Base-by-base conservation (phyloP, 805 yeast species). In the Candida nitratophila region DNA sequence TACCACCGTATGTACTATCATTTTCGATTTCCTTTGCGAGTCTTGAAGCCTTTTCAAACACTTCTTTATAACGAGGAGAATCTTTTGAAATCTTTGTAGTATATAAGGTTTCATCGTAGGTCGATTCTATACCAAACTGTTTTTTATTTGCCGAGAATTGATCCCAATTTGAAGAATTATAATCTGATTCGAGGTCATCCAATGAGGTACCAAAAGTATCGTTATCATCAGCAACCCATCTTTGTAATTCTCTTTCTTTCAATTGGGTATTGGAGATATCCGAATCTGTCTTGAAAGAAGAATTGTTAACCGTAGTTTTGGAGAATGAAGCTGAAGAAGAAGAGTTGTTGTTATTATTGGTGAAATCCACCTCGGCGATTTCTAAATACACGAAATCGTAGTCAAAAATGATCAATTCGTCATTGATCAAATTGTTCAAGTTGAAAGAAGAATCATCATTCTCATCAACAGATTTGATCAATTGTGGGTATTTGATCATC, bases 71-170 rank as follows among this genome's bases (percentile, higher is more conserved):
- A 52, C 86, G 86, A 14, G 96, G 93, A 48, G 83, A 85, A 37
- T 72, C 61, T 43, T 71, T 83, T 56, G 89, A 61, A 59, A 84
- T 66, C 49, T 77, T 77, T 0, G 96, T 89, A 21, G 98, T 91
- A 65, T 91, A 91, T 48, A 84, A 68, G 60, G 81, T 80, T 64
- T 91, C 98, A 60, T 90, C 91, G 61, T 75, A 85, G 30, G 87
- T 76, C 0, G 96, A 82, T 50, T 77, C 82, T 40, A 93, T 83
- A 33, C 97, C 97, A 62, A 93, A 93, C 64, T 86, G 83, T 46
- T 79, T 75, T 60, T 86, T 84, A 63, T 93, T 93, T n/a, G 79
- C 91, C 43, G 86, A 84, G 65, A 93, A 93, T 68, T 93, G 99
- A 65, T 93, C 96, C 98, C 98, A 93, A 29, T 29, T 29, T 29